These are phyloP conservation scores for Butyriboletus loyo DNA, from an alignment of 768 basidiomycete species.

Conservation along the genomic window DNA sequence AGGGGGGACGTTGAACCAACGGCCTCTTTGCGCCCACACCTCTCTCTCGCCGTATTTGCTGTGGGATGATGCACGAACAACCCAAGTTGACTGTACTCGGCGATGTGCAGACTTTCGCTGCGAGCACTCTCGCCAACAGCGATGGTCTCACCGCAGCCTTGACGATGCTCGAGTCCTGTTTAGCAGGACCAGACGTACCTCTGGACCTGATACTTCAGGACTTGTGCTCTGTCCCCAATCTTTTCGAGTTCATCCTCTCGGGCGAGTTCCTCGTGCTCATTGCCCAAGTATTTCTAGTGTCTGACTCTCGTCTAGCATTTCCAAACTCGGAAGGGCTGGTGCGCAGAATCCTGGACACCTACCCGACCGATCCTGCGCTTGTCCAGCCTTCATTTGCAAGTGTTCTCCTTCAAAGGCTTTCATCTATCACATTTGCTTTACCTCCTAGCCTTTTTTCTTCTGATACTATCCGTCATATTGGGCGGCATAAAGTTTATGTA, in stretches of 20 bases:
- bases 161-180: conserved; percentile 22
- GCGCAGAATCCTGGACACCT: conserved; percentile 31
- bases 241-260: conserved; percentile 33
- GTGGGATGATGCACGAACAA: not conserved
- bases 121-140: conserved; percentile 11
- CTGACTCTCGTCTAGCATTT: conserved; percentile 11
- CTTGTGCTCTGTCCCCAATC: conserved; percentile 22
- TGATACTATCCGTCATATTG: conserved; percentile 10
- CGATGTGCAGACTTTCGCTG: conserved; percentile 19
- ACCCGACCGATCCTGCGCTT: conserved; percentile 27
- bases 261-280: conserved; percentile 10
- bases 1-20: not conserved
- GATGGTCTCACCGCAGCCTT: conserved; percentile 18
- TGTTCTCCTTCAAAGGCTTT: conserved; percentile 26
- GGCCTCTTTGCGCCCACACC: not conserved
- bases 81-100: conserved; percentile 7
- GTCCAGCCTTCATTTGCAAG: conserved; percentile 20
- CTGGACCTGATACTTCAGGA: conserved; percentile 27
- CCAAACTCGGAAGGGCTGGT: conserved; percentile 12
- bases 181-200: conserved; percentile 17
- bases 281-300: not conserved
- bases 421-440: conserved; percentile 22
- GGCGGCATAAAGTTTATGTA: conserved; percentile 20
- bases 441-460: conserved; percentile 16
- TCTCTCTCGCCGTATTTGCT: not conserved